Base-by-base conservation (phyloP, 495 filamentous ascomycete genomes). In the Parachaetomium inaequale region DNA sequence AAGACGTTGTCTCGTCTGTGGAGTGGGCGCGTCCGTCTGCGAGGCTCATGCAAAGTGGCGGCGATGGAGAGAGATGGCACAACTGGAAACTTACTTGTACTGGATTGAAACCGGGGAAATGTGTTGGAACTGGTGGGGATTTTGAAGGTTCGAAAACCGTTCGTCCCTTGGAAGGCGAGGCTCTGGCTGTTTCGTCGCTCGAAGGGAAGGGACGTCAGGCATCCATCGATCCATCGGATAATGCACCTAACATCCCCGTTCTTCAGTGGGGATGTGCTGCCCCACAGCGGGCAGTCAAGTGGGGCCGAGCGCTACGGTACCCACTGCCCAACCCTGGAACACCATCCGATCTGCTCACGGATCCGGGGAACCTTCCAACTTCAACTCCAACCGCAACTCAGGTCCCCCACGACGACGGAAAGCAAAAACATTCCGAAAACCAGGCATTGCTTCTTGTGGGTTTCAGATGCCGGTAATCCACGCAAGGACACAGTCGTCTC, bases 151-250 rank as follows among this genome's bases (percentile, higher is more conserved):
- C n/a, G n/a, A n/a, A n/a, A n/a, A n/a, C n/a, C n/a, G n/a, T n/a
- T 17, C 14, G 36, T 3, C 36, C 36, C 0, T 2, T 3, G 55
- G 55, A 19, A 45, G 28, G 42, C 15, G 26, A 36, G 45, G 23
- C 26, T 43, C 12, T 12, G 34, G 14, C 3, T 17, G 36, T 12
- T 12, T 17, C 17, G 34, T 11, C 14, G 14, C 17, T 40, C 36
- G 34, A 28, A 40, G 49, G 6, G 15, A 52, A 31, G 26, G 17
- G 5, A 11, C 28, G 26, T 31, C 19, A 55, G 52, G 52, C 36
- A 34, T 10, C 14, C 2, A 21, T n/a, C 15, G 26, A 2, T n/a
- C 29, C 63, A 45, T 71, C 69, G 69, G 69, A 67, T 71, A 69
- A 64, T 64, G 69, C 69, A 71, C 69, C 69, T 67, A 65, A 40